A percentile compares a stretch with the other conserved stretches of the same genome.
phyloP scores from a whole-genome alignment of 805 yeast species.

The Sugiyamaella chiloensis region DNA sequence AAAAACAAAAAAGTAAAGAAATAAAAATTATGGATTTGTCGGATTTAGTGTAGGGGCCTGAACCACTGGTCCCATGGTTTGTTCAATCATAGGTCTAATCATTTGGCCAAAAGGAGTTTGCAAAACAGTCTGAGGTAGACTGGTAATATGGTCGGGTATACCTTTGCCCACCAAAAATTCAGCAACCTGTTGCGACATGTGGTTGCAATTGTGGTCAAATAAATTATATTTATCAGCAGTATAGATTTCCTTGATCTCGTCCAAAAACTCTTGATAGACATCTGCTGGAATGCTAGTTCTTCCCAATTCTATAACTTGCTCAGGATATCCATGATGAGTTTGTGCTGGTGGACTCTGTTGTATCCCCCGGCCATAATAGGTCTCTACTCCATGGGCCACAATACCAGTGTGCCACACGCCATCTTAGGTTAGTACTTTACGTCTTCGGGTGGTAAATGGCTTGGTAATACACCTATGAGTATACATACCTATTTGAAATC shows the following conservation, averaged over 20 bases:
- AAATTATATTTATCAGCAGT: constrained; percentile 50
- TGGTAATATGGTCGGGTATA: constrained; percentile 51
- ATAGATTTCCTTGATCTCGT: constrained; percentile 47
- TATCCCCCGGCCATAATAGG: constrained; percentile 60
- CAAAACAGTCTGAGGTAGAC: constrained; percentile 52
- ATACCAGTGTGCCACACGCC: constrained; percentile 66
- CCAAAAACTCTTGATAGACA: constrained; percentile 50
- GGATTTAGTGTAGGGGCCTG: constrained; percentile 18
- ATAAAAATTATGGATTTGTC: too few species aligned
- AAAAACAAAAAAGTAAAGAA: too few species aligned
- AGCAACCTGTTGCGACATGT: constrained; percentile 55
- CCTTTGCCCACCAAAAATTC: constrained; percentile 56
- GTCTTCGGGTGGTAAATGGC: background rate
- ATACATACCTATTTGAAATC: constrained; percentile 30
- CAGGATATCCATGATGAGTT: constrained; percentile 59
- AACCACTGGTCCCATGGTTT: constrained; percentile 22
- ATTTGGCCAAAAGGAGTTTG: constrained; percentile 51
- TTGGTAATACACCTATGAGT: background rate
- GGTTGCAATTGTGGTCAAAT: constrained; percentile 65
- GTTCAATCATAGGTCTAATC: constrained; percentile 38
- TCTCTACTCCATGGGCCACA: constrained; percentile 51
- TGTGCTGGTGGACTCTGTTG: constrained; percentile 46
- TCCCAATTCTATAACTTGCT: constrained; percentile 52
- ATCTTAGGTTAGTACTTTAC: constrained; percentile 38
- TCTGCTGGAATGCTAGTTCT: constrained; percentile 51